Evolutionary conservation across 176 grass and related monocot genomes (phyloP), one percentile per base, ranked within the genome.

Genomic region (Elaeis guineensis): DNA sequence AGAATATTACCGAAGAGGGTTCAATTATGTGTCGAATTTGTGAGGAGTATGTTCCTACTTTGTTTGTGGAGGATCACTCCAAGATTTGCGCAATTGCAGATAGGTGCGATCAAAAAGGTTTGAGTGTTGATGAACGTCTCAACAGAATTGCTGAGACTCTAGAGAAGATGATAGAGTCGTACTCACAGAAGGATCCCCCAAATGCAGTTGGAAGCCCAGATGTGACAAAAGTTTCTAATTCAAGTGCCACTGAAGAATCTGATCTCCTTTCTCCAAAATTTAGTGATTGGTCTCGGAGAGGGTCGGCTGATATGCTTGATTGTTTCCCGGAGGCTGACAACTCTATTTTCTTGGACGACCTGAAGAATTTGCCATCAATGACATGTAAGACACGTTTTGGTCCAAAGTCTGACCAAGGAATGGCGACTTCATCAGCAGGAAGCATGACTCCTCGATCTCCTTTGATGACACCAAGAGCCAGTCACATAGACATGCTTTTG

Each of bases 1-100:
- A 82, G 63, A 93, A 77, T 86, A 82, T 82, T 74, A 86, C 88
- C 62, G 94, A 98, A 78, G 94, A 98, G 64, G 88, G 88, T 55
- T 93, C 88, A 54, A 98, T 98, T 75, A 98, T 98, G 94, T 98
- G 94, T 72, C 94, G 94, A 71, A 98, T 98, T 83, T 98, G 94
- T 58, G 94, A 98, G 80, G 94, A 98, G 85, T 83, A 98, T 83
- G 85, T 98, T 54, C 94, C 94, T 48, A 98, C 94, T 60, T 73
- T 80, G 55, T 86, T 83, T 54, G 94, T 98, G 65, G 94, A 93
- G 76, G 80, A 93, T 64, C 94, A 98, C 77, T 98, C 79, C 25
- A 85, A 73, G 71, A 72, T 89, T 30, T 98, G 94, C 74, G 94
- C 94, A 57, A 72, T 85, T 64, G 94, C 85, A 79, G 94, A 98